These are phyloP conservation scores for Saitozyma podzolica DNA, from an alignment of 768 basidiomycete species.

Conservation along the genomic window DNA sequence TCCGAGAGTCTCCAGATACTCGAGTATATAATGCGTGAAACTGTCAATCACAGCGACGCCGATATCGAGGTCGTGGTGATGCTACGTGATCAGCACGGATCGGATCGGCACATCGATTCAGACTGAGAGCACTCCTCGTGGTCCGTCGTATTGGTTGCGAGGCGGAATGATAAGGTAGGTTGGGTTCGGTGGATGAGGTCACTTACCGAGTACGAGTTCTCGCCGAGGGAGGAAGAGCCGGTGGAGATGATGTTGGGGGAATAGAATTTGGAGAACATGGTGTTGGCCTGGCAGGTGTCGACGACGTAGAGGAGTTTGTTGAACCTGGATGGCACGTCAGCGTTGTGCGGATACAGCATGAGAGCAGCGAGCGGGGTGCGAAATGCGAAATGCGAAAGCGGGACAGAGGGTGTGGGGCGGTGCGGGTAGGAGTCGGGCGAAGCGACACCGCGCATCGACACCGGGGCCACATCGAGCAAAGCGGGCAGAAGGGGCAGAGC, in stretches of 20 bases:
- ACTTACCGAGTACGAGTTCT: slow-evolving; percentile 90
- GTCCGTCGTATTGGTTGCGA: no score
- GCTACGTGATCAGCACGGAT: slow-evolving; percentile 56
- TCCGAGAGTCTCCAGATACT: slow-evolving; percentile 88
- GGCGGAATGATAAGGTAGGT: not conserved
- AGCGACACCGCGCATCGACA: no score
- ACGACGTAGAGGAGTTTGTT: slow-evolving; percentile 98
- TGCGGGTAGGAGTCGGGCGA: not conserved
- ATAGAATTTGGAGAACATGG: slow-evolving; percentile 89
- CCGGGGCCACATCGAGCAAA: not conserved
- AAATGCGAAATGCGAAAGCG: no score
- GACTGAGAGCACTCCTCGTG: no score
- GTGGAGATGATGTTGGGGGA: slow-evolving; percentile 91
- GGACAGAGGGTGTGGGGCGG: not conserved
- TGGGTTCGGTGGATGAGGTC: not conserved
- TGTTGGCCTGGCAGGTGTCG: slow-evolving; percentile 96
- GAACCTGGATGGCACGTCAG: slow-evolving; percentile 59
- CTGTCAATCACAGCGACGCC: slow-evolving; percentile 95
- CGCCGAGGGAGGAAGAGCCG: slow-evolving; percentile 75
- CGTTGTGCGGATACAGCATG: not conserved
- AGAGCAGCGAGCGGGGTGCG: not conserved
- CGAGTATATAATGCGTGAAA: slow-evolving; percentile 86
- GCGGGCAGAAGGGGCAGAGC: not conserved
- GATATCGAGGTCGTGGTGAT: slow-evolving; percentile 89
- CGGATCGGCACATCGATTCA: slow-evolving; percentile 6